A percentile compares a stretch with the other conserved stretches of the same genome.
Evolutionary conservation across 306 rosid genomes (phyloP).

Genomic region (Sesbania bispinosa): DNA sequence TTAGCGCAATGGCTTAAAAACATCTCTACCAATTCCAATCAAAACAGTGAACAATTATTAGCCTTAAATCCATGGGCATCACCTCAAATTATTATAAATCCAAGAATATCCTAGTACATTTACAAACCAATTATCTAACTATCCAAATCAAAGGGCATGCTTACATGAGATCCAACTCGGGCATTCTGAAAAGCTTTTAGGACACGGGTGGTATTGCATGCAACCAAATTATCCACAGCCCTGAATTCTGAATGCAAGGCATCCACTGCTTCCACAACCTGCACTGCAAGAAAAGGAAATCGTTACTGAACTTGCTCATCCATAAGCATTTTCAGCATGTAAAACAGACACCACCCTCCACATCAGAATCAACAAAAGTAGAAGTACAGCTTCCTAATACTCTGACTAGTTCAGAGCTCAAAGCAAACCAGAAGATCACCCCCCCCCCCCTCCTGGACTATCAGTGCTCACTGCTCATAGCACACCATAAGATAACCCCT

Average conservation of each 20-base stretch:
- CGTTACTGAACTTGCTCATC: neutral
- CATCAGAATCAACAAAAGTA: neutral
- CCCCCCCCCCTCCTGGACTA: no score
- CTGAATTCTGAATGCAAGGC: slow-evolving; percentile 72
- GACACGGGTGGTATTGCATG: slow-evolving; percentile 66
- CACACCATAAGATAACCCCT: neutral
- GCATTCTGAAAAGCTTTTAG: slow-evolving; percentile 80
- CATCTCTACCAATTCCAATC: neutral
- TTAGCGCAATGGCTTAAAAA: neutral
- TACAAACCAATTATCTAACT: neutral
- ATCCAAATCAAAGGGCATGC: slow-evolving; percentile 16
- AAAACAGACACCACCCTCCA: neutral
- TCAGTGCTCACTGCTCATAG: no score
- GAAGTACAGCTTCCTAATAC: neutral
- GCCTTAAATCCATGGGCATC: neutral
- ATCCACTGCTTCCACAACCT: slow-evolving; percentile 83
- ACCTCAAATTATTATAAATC: neutral
- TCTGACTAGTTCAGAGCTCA: neutral
- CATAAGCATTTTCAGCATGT: slow-evolving; percentile 9
- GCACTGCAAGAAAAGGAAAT: slow-evolving; percentile 34
- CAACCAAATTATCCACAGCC: slow-evolving; percentile 84
- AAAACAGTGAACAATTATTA: neutral
- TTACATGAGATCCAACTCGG: slow-evolving; percentile 88
- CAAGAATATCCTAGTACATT: neutral
- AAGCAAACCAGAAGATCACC: neutral